A percentile compares a stretch with the other conserved stretches of the same genome.
Evolutionary conservation across 177 flowering plant genomes (phyloP).

Genomic region (Vitis hybrid): DNA sequence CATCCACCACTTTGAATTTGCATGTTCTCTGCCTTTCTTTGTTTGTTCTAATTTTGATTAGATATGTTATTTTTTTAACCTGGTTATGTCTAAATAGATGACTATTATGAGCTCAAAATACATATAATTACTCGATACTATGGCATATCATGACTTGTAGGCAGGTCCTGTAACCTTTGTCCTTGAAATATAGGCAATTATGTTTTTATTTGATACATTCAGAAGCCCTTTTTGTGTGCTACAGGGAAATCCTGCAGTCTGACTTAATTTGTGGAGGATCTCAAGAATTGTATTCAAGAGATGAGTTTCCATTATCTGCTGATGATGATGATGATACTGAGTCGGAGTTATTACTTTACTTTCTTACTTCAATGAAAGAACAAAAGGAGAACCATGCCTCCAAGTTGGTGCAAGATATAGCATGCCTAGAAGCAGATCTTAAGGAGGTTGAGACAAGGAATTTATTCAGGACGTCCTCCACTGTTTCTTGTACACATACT

Average conservation of each 20-base stretch:
- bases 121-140: neutral
- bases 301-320: slow-evolving; percentile 42
- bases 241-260: slow-evolving; percentile 83
- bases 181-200: neutral
- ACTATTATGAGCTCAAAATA: neutral
- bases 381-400: slow-evolving; percentile 61
- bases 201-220: neutral
- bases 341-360: slow-evolving; percentile 75
- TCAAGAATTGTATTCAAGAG: slow-evolving; percentile 33
- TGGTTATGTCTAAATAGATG: neutral
- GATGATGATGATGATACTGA: slow-evolving; percentile 68
- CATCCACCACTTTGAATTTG: neutral
- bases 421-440: slow-evolving; percentile 70
- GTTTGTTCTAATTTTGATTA: too few relatives aligned
- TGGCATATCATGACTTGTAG: neutral
- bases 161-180: neutral
- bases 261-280: slow-evolving; percentile 49
- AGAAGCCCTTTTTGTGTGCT: slow-evolving; percentile 12
- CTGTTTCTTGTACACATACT: slow-evolving; percentile 18
- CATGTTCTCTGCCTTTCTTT: too few relatives aligned
- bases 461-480: slow-evolving; percentile 14
- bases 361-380: slow-evolving; percentile 62
- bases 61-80: neutral
- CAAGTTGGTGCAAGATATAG: slow-evolving; percentile 57
- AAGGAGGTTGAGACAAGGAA: slow-evolving; percentile 64